Conservation (phyloP, 768 basidiomycete genomes). For the Termitomyces sp. region DNA sequence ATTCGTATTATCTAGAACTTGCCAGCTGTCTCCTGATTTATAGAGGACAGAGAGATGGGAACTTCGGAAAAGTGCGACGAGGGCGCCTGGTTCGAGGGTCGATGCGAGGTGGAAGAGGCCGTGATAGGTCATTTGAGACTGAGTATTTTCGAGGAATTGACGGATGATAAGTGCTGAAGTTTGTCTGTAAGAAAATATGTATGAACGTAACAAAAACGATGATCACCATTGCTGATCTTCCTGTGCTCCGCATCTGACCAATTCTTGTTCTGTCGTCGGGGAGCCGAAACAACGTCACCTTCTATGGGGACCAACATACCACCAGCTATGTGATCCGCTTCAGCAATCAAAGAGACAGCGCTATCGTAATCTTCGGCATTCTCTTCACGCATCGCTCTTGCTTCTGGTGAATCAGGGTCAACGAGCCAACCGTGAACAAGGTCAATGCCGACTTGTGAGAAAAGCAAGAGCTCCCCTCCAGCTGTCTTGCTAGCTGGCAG, state of each 20-base stretch:
- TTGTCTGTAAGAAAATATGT: neutral
- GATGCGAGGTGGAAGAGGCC: conserved; percentile 79
- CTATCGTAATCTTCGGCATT: conserved; percentile 65
- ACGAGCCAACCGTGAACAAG: conserved; percentile 90
- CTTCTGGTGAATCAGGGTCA: conserved; percentile 62
- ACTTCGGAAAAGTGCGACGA: conserved; percentile 88
- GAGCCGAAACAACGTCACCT: conserved; percentile 11
- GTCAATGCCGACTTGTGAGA: conserved; percentile 72
- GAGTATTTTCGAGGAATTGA: conserved; percentile 61
- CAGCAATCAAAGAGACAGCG: conserved; percentile 69
- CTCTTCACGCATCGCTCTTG: conserved; percentile 35
- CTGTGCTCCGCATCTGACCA: conserved; percentile 49
- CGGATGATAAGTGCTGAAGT: conserved; percentile 58
- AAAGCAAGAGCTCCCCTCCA: conserved; percentile 79
- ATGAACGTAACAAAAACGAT: neutral
- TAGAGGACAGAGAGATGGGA: conserved; percentile 88
- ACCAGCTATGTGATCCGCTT: conserved; percentile 69
- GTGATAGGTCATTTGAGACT: conserved; percentile 84
- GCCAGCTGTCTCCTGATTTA: conserved; percentile 32
- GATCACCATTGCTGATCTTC: conserved; percentile 69
- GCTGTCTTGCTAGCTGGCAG: conserved; percentile 45
- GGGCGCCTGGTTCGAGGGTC: conserved; percentile 43
- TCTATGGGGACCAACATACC: conserved; percentile 51
- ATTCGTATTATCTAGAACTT: conserved; percentile 7
- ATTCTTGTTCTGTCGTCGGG: conserved; percentile 13